A percentile compares a stretch with the other conserved stretches of the same genome.
Conservation (phyloP, 129 eudicot species). For the Flaveria bidentis region DNA sequence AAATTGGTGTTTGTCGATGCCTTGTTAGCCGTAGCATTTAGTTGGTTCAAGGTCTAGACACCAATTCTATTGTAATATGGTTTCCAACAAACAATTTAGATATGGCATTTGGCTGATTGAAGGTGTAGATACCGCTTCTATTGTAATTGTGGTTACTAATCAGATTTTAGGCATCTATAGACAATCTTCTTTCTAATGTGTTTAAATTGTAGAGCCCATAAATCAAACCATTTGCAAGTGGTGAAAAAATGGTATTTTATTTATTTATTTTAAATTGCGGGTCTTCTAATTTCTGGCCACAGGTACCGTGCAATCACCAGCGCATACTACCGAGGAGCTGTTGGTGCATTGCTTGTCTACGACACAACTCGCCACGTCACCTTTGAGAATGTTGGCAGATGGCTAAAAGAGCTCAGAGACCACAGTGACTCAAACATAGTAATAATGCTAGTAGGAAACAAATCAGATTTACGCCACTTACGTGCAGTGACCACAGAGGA, state of each 20-base stretch:
- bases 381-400: slow-evolving; percentile 67
- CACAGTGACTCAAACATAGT: slow-evolving; percentile 70
- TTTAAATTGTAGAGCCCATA: not conserved
- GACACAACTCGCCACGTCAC: slow-evolving; percentile 74
- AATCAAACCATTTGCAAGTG: not conserved
- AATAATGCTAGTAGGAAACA: slow-evolving; percentile 76
- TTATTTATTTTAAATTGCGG: not conserved
- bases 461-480: slow-evolving; percentile 63
- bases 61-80: too few relatives aligned
- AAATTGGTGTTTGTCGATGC: too few relatives aligned
- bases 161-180: not conserved
- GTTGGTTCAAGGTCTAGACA: too few relatives aligned
- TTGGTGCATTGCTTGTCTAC: slow-evolving; percentile 71
- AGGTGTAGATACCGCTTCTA: not conserved
- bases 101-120: not conserved
- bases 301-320: slow-evolving; percentile 77
- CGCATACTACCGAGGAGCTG: slow-evolving; percentile 82
- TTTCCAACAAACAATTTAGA: too few relatives aligned
- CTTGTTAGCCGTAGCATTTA: too few relatives aligned
- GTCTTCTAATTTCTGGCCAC: slow-evolving; percentile 15
- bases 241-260: too few relatives aligned
- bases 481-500: slow-evolving; percentile 83
- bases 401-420: slow-evolving; percentile 72
- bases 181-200: too few relatives aligned
- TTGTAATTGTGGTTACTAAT: not conserved